phyloP scores from a whole-genome alignment of 2,329 filamentous ascomycete genomes.

The Neoarthrinium moseri region DNA sequence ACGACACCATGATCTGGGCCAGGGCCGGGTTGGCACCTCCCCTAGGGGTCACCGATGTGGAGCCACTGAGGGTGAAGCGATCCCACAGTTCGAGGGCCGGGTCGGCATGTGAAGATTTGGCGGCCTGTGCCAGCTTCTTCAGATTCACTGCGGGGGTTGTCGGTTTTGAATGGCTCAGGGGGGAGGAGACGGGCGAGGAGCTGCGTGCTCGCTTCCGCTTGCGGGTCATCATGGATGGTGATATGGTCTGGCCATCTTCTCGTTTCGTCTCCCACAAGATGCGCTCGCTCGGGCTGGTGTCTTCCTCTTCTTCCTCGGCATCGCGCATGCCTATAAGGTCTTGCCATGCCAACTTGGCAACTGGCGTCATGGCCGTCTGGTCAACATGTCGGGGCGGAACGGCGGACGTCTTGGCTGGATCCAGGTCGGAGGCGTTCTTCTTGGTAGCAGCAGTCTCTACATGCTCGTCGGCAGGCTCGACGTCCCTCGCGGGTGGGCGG shows the following conservation, averaged over 20 bases:
- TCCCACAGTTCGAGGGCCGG: slow-evolving; percentile 77
- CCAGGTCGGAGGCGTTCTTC: not conserved
- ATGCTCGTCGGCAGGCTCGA: slow-evolving; percentile 17
- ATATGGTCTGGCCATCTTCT: slow-evolving; percentile 36
- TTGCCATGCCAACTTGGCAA: slow-evolving; percentile 53
- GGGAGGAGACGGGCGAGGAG: slow-evolving; percentile 71
- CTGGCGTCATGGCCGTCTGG: slow-evolving; percentile 42
- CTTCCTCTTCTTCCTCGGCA: slow-evolving; percentile 41
- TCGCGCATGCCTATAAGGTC: slow-evolving; percentile 52
- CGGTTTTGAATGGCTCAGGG: slow-evolving; percentile 44
- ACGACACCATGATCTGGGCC: slow-evolving; percentile 67
- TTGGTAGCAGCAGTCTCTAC: slow-evolving; percentile 11
- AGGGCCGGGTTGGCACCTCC: slow-evolving; percentile 56
- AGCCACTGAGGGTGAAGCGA: slow-evolving; percentile 61
- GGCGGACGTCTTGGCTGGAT: slow-evolving; percentile 7
- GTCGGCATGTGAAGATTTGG: slow-evolving; percentile 69
- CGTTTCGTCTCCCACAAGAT: slow-evolving; percentile 59
- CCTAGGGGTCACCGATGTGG: slow-evolving; percentile 37
- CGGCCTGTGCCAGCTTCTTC: slow-evolving; percentile 53
- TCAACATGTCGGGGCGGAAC: slow-evolving; percentile 15
- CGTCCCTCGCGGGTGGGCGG: slow-evolving; percentile 31
- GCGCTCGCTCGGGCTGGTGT: slow-evolving; percentile 58
- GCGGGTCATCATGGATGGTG: slow-evolving; percentile 49
- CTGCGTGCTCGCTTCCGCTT: slow-evolving; percentile 67
- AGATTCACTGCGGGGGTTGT: slow-evolving; percentile 52